These are phyloP conservation scores for Xylariaceae sp. DNA, from an alignment of 2,329 filamentous ascomycete genomes.

Conservation along the genomic window DNA sequence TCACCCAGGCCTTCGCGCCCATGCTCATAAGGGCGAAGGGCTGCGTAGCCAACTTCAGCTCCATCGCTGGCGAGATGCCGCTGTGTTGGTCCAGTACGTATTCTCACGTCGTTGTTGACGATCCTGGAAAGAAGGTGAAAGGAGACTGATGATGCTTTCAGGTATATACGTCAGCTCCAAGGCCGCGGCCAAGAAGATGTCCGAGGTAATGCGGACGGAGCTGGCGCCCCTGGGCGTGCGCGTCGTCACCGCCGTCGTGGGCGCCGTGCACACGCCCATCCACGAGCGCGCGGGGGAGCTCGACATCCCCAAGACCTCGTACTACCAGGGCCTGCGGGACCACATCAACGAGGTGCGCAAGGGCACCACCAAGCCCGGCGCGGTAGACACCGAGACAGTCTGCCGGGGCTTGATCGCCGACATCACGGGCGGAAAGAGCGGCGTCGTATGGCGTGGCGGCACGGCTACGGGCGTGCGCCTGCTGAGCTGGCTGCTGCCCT, in stretches of 20 bases:
- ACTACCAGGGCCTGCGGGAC: slow-evolving; percentile 5
- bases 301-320: slow-evolving; percentile 1
- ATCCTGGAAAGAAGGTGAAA: no score
- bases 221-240: slow-evolving; percentile 4
- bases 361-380: neutral
- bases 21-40: slow-evolving; percentile 1
- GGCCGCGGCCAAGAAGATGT: neutral
- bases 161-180: slow-evolving; percentile 3
- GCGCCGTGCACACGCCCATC: neutral
- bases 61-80: slow-evolving; percentile 1
- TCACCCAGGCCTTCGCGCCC: slow-evolving; percentile 3
- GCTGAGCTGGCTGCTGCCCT: neutral
- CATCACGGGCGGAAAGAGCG: neutral
- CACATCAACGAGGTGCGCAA: slow-evolving; percentile 1
- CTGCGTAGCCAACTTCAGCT: slow-evolving; percentile 3
- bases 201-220: slow-evolving; percentile 3
- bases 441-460: neutral
- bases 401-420: slow-evolving; percentile 5
- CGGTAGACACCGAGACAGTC: slow-evolving; percentile 1
- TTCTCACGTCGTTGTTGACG: no score
- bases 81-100: slow-evolving; percentile 1
- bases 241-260: slow-evolving; percentile 1
- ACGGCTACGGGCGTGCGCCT: neutral
- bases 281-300: neutral
- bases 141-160: no score